Conservation (phyloP, 176 grass and related monocot genomes). For the Oryza glumipatula region DNA sequence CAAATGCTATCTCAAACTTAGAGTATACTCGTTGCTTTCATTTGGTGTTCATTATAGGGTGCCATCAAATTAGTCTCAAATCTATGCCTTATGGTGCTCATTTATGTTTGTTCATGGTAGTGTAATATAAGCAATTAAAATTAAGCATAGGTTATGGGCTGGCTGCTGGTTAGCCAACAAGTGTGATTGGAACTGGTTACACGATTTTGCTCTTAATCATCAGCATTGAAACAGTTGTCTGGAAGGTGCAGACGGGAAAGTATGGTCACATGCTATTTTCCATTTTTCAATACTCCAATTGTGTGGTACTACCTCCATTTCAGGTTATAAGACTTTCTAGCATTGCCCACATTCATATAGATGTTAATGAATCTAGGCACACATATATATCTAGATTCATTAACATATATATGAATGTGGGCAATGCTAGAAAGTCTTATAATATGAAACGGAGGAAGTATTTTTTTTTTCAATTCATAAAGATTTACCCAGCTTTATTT, state of each 20-base stretch:
- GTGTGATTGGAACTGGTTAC: conserved; percentile 2
- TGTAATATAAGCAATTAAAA: background rate
- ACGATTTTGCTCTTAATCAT: background rate
- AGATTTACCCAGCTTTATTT: background rate
- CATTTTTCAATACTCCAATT: background rate
- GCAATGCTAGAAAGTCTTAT: no score
- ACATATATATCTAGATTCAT: no score
- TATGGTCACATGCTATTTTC: conserved; percentile 9
- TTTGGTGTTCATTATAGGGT: conserved; percentile 11
- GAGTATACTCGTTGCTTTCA: conserved; percentile 7
- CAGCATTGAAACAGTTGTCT: conserved; percentile 13
- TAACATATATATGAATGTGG: no score
- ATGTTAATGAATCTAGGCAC: no score
- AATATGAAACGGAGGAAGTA: no score
- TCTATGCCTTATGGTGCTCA: background rate
- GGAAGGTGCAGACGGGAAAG: conserved; percentile 4
- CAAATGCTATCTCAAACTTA: conserved; percentile 7
- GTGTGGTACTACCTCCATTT: background rate
- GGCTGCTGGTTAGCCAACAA: conserved; percentile 7
- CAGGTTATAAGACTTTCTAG: no score
- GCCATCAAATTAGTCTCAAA: background rate
- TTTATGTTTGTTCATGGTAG: background rate
- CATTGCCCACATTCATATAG: no score
- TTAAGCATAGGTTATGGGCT: background rate
- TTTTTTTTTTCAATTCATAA: background rate